A percentile compares a stretch with the other conserved stretches of the same genome.
These are phyloP conservation scores for Trichoderma endophyticum DNA, from an alignment of 2,329 filamentous ascomycete species.

Conservation along the genomic window DNA sequence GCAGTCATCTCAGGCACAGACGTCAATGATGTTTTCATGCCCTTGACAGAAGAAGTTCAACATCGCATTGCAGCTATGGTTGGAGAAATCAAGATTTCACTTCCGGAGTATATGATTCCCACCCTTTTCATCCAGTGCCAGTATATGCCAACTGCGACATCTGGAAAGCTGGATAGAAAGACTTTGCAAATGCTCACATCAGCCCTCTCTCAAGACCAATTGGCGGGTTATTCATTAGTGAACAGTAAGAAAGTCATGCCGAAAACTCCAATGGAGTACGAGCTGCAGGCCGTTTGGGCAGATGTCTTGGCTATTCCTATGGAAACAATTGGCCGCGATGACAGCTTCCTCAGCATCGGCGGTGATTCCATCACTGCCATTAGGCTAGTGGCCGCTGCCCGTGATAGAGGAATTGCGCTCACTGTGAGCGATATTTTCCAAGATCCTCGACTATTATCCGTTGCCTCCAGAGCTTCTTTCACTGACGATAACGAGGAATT, in stretches of 20 bases:
- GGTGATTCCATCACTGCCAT: slow-evolving; percentile 39
- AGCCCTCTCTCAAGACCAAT: neutral
- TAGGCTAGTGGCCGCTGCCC: slow-evolving; percentile 3
- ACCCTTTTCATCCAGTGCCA: slow-evolving; percentile 8
- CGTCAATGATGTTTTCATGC: neutral
- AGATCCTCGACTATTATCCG: neutral
- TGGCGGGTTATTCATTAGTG: neutral
- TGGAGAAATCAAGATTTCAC: neutral
- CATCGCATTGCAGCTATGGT: neutral
- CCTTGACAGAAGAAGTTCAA: neutral
- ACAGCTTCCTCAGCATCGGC: slow-evolving; percentile 41
- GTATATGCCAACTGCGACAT: slow-evolving; percentile 1
- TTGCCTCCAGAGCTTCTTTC: neutral
- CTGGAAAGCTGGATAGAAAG: slow-evolving; percentile 16
- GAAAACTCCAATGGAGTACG: neutral
- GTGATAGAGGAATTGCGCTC: neutral
- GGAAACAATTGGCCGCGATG: neutral
- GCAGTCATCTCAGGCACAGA: neutral
- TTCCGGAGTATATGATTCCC: slow-evolving; percentile 19
- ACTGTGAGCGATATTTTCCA: neutral
- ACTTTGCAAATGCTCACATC: neutral
- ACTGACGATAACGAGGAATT: neutral
- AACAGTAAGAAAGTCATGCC: neutral
- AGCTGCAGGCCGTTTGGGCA: neutral
- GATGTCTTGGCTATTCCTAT: neutral